These are phyloP conservation scores for Didymella pinodella DNA, from an alignment of 2,329 filamentous ascomycete genomes.

Conservation along the genomic window DNA sequence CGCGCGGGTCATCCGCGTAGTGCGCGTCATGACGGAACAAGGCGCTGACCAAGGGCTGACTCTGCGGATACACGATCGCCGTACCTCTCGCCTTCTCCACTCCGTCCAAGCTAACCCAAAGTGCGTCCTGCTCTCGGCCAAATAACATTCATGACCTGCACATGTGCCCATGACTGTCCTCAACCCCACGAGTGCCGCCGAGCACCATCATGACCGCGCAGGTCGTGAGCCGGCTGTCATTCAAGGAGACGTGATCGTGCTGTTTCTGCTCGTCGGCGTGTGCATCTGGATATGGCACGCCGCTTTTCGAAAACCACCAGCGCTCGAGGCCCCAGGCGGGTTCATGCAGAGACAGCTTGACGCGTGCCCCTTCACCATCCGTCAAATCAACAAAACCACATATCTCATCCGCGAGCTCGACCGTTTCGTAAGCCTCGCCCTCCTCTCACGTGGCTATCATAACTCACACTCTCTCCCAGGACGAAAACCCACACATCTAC, in stretches of 20 bases:
- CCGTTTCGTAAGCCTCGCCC: slow-evolving; percentile 17
- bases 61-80: neutral
- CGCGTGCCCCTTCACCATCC: slow-evolving; percentile 26
- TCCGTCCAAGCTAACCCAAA: slow-evolving; percentile 1
- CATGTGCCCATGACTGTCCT: slow-evolving; percentile 11
- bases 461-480: slow-evolving; percentile 5
- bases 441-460: neutral
- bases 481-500: slow-evolving; percentile 17
- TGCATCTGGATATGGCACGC: slow-evolving; percentile 6
- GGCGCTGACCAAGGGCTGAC: slow-evolving; percentile 13
- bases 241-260: slow-evolving; percentile 9
- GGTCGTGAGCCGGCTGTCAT: slow-evolving; percentile 4
- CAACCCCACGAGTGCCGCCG: neutral
- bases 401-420: slow-evolving; percentile 21
- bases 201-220: slow-evolving; percentile 1
- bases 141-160: slow-evolving; percentile 1
- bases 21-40: neutral
- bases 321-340: neutral
- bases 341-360: neutral
- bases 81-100: slow-evolving; percentile 1
- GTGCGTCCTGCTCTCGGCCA: slow-evolving; percentile 1
- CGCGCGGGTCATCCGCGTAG: neutral
- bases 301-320: neutral
- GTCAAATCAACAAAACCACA: slow-evolving; percentile 22
- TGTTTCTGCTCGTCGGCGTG: slow-evolving; percentile 6